Base-by-base conservation (phyloP, 2,329 filamentous ascomycete species). In the Bipolaris gigantea region DNA sequence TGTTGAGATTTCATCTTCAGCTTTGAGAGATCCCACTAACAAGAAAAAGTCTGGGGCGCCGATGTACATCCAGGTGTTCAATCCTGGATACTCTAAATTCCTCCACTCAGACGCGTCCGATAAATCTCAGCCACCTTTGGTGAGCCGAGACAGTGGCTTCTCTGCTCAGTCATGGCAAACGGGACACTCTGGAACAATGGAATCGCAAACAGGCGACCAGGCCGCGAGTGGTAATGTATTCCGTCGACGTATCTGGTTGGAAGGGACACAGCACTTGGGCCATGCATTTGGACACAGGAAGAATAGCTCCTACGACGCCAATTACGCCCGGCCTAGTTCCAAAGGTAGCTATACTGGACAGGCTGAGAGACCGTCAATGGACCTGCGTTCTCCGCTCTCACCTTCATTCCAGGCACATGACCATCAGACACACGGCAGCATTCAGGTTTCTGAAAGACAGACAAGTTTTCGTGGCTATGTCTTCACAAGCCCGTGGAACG, bases 401-500 rank as follows among this genome's bases (percentile, higher is more conserved):
- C 58, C 66, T 11, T 49, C 65, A 8, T 64, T 62, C 33, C 35
- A 67, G 35, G 56, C 64, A 38, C 59, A 61, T 11, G 62, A 69
- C 3, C 65, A 65, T 32, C 70, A 72, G 51, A 30, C 59, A 3
- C 69, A 73, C 42, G 60, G 56, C 21, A 65, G 64, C 9, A 66
- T 68, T 4, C 65, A 67, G 35, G 56, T 81, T 76, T 16, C 76
- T 80, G 57, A 83, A 16, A 67, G 57, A 32, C 67, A 64, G 19
- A 80, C 85, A 0, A 81, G 81, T 30, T 88, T 86, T 67, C 75
- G 76, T 58, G 74, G 81, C 16, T 96, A 95, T 73, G 83, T 85
- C 1, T 97, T 97, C 70, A 77, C 80, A 18, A 94, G 89, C 38
- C 92, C 92, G 0, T 97, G 93, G 93, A 86, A 90, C 56, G 89